Conservation (phyloP, 1,284 basidiomycete species). For the Sparassis latifolia region DNA sequence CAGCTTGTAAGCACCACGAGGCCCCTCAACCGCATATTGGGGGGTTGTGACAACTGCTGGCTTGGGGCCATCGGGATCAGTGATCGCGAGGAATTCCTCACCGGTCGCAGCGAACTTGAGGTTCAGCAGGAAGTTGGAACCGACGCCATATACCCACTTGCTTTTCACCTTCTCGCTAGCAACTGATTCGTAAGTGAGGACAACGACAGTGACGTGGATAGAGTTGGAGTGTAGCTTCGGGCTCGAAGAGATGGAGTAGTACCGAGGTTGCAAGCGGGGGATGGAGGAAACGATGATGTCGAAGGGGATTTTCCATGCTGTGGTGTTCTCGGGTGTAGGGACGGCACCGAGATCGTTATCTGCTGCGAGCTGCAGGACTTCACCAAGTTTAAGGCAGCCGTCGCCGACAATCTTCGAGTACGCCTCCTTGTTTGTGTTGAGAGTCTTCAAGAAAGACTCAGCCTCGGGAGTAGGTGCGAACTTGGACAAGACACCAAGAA, state of each 20-base stretch:
- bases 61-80: slow-evolving; percentile 27
- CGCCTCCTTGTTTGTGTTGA: slow-evolving; percentile 85
- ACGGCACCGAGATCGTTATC: slow-evolving; percentile 61
- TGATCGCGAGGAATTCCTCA: slow-evolving; percentile 42
- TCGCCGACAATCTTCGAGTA: slow-evolving; percentile 74
- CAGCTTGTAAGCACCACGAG: slow-evolving; percentile 76
- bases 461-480: slow-evolving; percentile 84
- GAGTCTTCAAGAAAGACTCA: slow-evolving; percentile 64
- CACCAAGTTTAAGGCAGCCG: slow-evolving; percentile 85
- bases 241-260: slow-evolving; percentile 97
- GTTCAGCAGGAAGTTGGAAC: slow-evolving; percentile 90
- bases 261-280: slow-evolving; percentile 91
- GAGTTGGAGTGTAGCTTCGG: slow-evolving; percentile 86
- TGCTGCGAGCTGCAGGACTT: slow-evolving; percentile 85
- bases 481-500: slow-evolving; percentile 81
- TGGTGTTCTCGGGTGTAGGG: slow-evolving; percentile 66
- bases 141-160: slow-evolving; percentile 79
- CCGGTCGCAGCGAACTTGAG: slow-evolving; percentile 74
- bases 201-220: slow-evolving; percentile 94
- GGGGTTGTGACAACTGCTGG: slow-evolving; percentile 48
- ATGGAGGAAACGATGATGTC: slow-evolving; percentile 93
- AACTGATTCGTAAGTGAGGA: slow-evolving; percentile 82
- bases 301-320: slow-evolving; percentile 91
- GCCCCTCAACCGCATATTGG: slow-evolving; percentile 83
- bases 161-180: slow-evolving; percentile 42